A percentile compares a stretch with the other conserved stretches of the same genome.
phyloP scores from a whole-genome alignment of 2,329 filamentous ascomycete species.

The Penicillium griseofulvum region DNA sequence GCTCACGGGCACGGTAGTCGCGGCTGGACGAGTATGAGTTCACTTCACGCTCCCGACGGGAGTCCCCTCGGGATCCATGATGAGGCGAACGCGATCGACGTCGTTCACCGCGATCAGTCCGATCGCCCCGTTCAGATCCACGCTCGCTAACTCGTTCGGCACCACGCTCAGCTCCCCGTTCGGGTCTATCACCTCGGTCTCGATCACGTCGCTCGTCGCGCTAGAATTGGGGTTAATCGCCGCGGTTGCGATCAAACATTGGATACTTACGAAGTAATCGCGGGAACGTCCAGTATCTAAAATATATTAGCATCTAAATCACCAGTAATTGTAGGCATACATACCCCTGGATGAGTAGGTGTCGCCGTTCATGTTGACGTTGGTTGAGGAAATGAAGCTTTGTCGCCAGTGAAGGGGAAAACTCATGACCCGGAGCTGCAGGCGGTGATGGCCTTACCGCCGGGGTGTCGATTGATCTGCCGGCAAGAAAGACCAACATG shows the following conservation, averaged over 20 bases:
- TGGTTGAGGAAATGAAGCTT: constrained; percentile 18
- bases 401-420: constrained; percentile 29
- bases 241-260: constrained; percentile 5
- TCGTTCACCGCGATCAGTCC: constrained; percentile 56
- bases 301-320: constrained; percentile 24
- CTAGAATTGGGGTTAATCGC: constrained; percentile 27
- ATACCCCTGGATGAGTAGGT: constrained; percentile 76
- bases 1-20: constrained; percentile 87
- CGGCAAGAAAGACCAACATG: constrained; percentile 1
- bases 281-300: constrained; percentile 53
- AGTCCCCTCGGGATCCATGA: constrained; percentile 59
- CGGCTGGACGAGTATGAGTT: constrained; percentile 92
- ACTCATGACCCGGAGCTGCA: constrained; percentile 28
- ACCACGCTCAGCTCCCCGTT: constrained; percentile 44
- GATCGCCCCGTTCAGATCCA: constrained; percentile 41
- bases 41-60: constrained; percentile 70
- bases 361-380: constrained; percentile 75
- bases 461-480: not conserved
- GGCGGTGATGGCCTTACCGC: constrained; percentile 28
- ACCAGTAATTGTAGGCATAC: constrained; percentile 16
- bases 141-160: constrained; percentile 42
- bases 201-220: constrained; percentile 51
- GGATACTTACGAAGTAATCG: constrained; percentile 52
- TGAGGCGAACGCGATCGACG: constrained; percentile 86
- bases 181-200: constrained; percentile 39